Evolutionary conservation across 139 green algal genomes (phyloP), one percentile per base, ranked within the genome.

Genomic region (Pleodorina starrii): DNA sequence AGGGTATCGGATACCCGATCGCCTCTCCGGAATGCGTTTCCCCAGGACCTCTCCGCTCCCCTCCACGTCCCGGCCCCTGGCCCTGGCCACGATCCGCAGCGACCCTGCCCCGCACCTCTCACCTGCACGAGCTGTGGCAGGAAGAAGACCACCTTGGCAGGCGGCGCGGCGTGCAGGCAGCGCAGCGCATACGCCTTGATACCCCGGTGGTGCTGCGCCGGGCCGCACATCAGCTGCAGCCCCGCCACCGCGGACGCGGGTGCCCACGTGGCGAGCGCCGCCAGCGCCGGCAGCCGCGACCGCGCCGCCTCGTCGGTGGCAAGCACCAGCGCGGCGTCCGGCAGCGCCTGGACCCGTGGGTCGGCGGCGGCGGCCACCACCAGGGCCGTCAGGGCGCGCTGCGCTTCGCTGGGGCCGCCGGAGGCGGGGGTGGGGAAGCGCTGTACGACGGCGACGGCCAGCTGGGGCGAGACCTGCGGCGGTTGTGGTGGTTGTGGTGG

Each of bases 41-140:
- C n/a, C n/a, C n/a, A n/a, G n/a, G n/a, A n/a, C n/a, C n/a, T n/a
- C n/a, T n/a, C n/a, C n/a, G n/a, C n/a, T n/a, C n/a, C n/a, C n/a
- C n/a, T n/a, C n/a, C n/a, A n/a, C n/a, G n/a, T n/a, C n/a, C n/a
- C n/a, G n/a, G n/a, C n/a, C n/a, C n/a, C n/a, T n/a, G n/a, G n/a
- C n/a, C n/a, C n/a, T n/a, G n/a, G n/a, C n/a, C n/a, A n/a, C n/a
- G n/a, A n/a, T n/a, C n/a, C n/a, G n/a, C n/a, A n/a, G n/a, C n/a
- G n/a, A n/a, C n/a, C n/a, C n/a, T n/a, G n/a, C n/a, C n/a, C n/a
- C n/a, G n/a, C n/a, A n/a, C n/a, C n/a, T n/a, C n/a, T n/a, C 81
- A 91, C 91, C 94, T 99, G 97, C 85, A 99, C 96, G 40, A 99
- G 93, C 92, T 99, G 97, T 0, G 97, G 97, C 91, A 99, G 89